Conservation (phyloP, 2,329 filamentous ascomycete genomes). For the Calonectria multiphialidica region DNA sequence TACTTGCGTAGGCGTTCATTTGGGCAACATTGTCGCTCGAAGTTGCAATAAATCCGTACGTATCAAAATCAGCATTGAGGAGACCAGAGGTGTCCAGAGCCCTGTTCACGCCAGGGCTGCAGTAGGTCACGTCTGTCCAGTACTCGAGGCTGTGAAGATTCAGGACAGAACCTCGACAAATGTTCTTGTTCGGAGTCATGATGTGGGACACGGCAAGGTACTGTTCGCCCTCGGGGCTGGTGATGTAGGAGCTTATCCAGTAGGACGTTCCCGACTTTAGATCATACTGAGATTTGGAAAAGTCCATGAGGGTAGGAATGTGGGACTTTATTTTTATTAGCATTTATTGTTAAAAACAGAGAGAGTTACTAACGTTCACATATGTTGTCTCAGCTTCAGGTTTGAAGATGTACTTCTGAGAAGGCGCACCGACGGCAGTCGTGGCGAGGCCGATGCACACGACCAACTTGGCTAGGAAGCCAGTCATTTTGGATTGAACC, state of each 20-base stretch:
- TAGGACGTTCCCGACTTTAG: background rate
- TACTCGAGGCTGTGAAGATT: background rate
- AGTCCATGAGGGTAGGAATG: background rate
- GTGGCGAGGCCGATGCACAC: background rate
- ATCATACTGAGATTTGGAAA: constrained; percentile 5
- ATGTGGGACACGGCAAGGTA: constrained; percentile 10
- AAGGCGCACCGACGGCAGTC: background rate
- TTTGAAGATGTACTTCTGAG: background rate
- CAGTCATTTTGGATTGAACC: background rate
- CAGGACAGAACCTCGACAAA: constrained; percentile 7
- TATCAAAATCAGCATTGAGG: background rate
- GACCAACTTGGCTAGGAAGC: background rate
- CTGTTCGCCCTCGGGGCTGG: background rate
- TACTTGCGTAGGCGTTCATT: background rate
- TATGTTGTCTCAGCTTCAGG: background rate
- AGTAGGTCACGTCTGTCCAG: constrained; percentile 7
- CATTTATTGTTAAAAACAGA: too few relatives aligned
- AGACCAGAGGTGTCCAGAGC: background rate
- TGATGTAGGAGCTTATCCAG: constrained; percentile 14
- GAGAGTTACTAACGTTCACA: background rate
- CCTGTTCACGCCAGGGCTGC: background rate
- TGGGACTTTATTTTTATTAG: background rate
- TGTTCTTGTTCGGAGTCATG: background rate
- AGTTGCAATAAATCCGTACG: background rate
- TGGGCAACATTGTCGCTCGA: background rate